Conservation (phyloP, 495 filamentous ascomycete genomes). For the Hypoxylon fragiforme region DNA sequence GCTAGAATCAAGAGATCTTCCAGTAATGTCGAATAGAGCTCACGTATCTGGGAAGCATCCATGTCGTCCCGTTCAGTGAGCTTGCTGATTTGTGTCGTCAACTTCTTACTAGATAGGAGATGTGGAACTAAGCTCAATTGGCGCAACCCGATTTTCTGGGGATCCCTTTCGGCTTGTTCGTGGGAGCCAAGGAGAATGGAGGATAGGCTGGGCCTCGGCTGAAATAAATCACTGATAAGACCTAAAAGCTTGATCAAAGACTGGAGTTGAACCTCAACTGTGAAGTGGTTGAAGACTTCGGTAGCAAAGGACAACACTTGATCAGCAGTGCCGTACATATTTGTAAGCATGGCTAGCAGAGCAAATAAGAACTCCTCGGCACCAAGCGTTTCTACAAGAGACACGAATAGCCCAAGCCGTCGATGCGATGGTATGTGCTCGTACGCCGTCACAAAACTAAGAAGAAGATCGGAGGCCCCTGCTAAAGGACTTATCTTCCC, state of each 20-base stretch:
- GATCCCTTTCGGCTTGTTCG: constrained; percentile 60
- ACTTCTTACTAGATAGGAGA: constrained; percentile 53
- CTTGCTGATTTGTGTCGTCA: constrained; percentile 52
- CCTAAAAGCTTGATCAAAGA: constrained; percentile 72
- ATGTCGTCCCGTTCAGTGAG: constrained; percentile 58
- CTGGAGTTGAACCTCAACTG: constrained; percentile 67
- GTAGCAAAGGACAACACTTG: constrained; percentile 55
- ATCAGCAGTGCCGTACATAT: constrained; percentile 63
- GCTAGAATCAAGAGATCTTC: constrained; percentile 66
- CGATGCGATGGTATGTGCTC: constrained; percentile 90
- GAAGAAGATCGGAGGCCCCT: constrained; percentile 80
- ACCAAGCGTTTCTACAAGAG: constrained; percentile 80
- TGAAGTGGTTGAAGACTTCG: constrained; percentile 59
- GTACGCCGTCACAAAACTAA: constrained; percentile 92
- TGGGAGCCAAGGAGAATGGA: constrained; percentile 67
- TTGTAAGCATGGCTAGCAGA: constrained; percentile 68
- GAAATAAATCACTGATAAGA: constrained; percentile 70
- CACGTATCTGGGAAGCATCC: constrained; percentile 62
- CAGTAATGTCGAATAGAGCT: constrained; percentile 70
- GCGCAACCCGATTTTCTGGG: constrained; percentile 61
- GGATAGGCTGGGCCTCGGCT: constrained; percentile 69
- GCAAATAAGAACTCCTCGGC: constrained; percentile 79
- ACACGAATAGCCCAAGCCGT: constrained; percentile 75
- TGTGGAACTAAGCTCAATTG: constrained; percentile 63
- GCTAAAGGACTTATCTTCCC: constrained; percentile 74